Evolutionary conservation across 257 asterid species (phyloP).

Genomic region (Solanum clarkiae): DNA sequence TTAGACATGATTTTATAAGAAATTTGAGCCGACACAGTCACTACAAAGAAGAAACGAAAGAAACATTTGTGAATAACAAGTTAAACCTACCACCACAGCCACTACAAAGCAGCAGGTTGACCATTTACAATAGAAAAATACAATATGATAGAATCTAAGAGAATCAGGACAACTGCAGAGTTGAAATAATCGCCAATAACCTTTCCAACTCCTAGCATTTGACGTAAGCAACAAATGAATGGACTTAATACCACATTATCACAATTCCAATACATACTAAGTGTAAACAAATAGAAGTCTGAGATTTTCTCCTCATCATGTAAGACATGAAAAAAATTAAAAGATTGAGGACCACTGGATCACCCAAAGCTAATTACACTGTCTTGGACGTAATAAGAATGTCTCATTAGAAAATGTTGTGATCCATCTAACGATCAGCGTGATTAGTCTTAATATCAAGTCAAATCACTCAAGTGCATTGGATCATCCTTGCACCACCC

Average conservation of each 20-base stretch:
- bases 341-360: not conserved
- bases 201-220: not conserved
- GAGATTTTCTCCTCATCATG: not conserved
- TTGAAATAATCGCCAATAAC: not conserved
- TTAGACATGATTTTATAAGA: not conserved
- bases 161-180: not conserved
- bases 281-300: not conserved
- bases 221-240: not conserved
- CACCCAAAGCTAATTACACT: not conserved
- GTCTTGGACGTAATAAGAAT: not conserved
- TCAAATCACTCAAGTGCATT: not conserved
- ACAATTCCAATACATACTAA: not conserved
- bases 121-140: not conserved
- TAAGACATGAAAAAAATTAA: not conserved
- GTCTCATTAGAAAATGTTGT: not conserved
- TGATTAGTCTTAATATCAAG: not conserved
- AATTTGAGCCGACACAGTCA: not conserved
- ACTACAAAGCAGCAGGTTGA: not conserved
- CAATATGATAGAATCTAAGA: not conserved
- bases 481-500: not conserved
- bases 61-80: not conserved
- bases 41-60: not conserved
- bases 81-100: not conserved
- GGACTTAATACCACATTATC: not conserved
- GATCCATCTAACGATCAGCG: not conserved